Percentiles rank a stretch among this genome's conserved stretches.
Conservation (phyloP, 345 rosid species). For the Moringa oleifera region DNA sequence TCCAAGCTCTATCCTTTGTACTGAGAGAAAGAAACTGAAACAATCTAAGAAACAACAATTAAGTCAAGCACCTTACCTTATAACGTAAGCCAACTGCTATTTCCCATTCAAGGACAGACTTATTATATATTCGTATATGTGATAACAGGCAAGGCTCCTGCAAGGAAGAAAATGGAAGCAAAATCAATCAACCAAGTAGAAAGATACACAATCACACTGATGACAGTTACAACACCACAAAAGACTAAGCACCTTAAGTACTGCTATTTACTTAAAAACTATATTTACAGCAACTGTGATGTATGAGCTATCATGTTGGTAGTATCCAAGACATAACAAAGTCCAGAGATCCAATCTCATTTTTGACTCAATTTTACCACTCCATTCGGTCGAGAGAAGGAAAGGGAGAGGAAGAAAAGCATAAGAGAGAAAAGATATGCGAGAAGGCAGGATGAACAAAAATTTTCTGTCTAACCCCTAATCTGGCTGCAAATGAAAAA, state of each 20-base stretch:
- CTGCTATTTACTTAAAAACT: no score
- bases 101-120: slow-evolving; percentile 93
- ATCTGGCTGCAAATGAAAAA: no score
- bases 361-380: no score
- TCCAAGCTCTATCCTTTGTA: no score
- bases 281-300: neutral
- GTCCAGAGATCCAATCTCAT: no score
- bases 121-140: slow-evolving; percentile 67
- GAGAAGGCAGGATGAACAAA: no score
- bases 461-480: no score
- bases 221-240: neutral
- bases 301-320: neutral
- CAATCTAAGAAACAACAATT: no score
- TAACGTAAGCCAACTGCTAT: slow-evolving; percentile 72
- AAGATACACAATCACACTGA: neutral
- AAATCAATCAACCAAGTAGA: neutral
- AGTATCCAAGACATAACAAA: neutral
- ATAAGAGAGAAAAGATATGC: no score
- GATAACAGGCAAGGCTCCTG: slow-evolving; percentile 86
- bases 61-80: slow-evolving; percentile 43
- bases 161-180: slow-evolving; percentile 13
- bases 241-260: neutral
- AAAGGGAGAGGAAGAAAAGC: no score
- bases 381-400: no score
- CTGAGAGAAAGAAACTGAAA: no score